phyloP scores from a whole-genome alignment of 2,329 filamentous ascomycete species.

The Apiospora malaysiana region DNA sequence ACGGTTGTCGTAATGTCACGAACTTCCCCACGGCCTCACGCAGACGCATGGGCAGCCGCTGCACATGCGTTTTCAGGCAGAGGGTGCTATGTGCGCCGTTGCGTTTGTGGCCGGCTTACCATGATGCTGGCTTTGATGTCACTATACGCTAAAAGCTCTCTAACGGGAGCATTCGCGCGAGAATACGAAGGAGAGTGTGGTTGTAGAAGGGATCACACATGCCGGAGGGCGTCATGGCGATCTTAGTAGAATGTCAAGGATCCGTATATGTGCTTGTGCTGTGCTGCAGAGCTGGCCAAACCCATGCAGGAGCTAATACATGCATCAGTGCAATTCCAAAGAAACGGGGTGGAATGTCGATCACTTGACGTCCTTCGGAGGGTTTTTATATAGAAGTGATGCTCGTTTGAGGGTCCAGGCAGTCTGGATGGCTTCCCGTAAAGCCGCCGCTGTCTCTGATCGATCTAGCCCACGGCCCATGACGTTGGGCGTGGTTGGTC shows the following conservation, averaged over 20 bases:
- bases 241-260: background rate
- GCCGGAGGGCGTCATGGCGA: background rate
- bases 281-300: conserved; percentile 1
- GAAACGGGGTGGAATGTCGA: background rate
- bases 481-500: background rate
- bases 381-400: conserved; percentile 5
- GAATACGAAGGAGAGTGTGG: background rate
- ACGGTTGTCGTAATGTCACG: background rate
- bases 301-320: background rate
- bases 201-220: background rate
- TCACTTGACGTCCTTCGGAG: conserved; percentile 4
- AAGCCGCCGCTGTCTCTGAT: background rate
- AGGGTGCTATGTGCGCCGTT: background rate
- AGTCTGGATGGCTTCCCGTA: background rate
- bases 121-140: background rate
- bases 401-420: background rate
- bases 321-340: background rate
- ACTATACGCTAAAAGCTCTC: background rate
- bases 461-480: background rate
- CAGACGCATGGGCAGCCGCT: background rate
- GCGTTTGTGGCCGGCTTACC: background rate
- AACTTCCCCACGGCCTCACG: background rate
- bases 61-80: background rate
- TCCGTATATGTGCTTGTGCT: background rate
- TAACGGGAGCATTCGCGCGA: background rate